A percentile compares a stretch with the other conserved stretches of the same genome.
Conservation (phyloP, 2,329 filamentous ascomycete species). For the Nothophoma quercina region DNA sequence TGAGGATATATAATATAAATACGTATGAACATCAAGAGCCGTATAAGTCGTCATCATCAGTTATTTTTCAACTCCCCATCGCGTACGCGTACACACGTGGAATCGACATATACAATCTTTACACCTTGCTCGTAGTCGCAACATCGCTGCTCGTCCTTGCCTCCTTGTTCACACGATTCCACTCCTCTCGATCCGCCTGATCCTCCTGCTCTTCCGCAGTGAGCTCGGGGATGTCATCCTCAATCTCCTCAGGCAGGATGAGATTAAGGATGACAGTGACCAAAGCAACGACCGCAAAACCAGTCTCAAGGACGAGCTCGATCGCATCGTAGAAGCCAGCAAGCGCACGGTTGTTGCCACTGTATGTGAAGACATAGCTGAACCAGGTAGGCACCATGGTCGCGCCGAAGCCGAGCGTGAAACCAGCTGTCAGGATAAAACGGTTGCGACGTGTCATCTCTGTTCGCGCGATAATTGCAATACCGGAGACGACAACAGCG, state of each 20-base stretch:
- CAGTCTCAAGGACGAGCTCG: slow-evolving; percentile 60
- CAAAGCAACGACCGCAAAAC: slow-evolving; percentile 76
- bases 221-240: slow-evolving; percentile 62
- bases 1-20: too few species aligned
- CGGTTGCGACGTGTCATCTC: slow-evolving; percentile 80
- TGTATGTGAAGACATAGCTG: slow-evolving; percentile 74
- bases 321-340: slow-evolving; percentile 77
- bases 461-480: slow-evolving; percentile 75
- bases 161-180: slow-evolving; percentile 45
- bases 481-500: slow-evolving; percentile 77
- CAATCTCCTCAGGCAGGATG: slow-evolving; percentile 75
- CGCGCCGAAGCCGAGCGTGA: slow-evolving; percentile 72
- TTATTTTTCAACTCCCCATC: too few species aligned
- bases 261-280: slow-evolving; percentile 78
- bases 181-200: slow-evolving; percentile 51
- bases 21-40: too few species aligned
- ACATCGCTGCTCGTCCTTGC: slow-evolving; percentile 19
- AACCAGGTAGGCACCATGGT: slow-evolving; percentile 67
- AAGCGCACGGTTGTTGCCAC: slow-evolving; percentile 70
- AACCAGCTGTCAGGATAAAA: slow-evolving; percentile 79
- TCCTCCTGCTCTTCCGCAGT: slow-evolving; percentile 52
- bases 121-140: slow-evolving; percentile 5
- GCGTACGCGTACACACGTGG: too few species aligned
- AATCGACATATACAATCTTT: too few species aligned
- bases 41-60: too few species aligned